Conservation (phyloP, 2,329 filamentous ascomycete species). For the Stachybotrys echinatus region DNA sequence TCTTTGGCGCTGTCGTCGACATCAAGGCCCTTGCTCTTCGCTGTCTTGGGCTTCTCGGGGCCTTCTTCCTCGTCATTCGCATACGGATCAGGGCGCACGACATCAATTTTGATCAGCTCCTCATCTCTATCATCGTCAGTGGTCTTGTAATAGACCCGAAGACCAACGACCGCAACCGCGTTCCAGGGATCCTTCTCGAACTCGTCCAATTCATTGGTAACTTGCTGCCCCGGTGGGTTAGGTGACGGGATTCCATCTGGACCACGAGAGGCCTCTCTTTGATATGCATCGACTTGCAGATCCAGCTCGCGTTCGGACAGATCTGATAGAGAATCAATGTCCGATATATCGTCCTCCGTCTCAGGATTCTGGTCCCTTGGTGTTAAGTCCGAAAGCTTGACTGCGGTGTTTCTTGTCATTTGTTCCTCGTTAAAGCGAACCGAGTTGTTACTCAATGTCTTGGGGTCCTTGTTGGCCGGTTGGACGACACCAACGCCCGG, state of each 20-base stretch:
- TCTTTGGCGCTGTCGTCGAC: conserved; percentile 42
- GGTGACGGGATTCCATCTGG: neutral
- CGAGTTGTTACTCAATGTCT: neutral
- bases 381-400: neutral
- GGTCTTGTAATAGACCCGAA: conserved; percentile 55
- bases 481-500: too few species aligned
- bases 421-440: too few species aligned
- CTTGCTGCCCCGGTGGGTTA: neutral
- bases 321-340: conserved; percentile 28
- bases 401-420: too few species aligned
- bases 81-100: conserved; percentile 32
- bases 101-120: conserved; percentile 30
- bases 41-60: conserved; percentile 14
- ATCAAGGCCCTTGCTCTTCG: conserved; percentile 29
- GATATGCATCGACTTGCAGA: conserved; percentile 18
- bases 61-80: conserved; percentile 16
- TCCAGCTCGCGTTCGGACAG: conserved; percentile 35
- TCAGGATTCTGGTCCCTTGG: conserved; percentile 13
- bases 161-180: conserved; percentile 54
- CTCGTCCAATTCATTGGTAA: conserved; percentile 20
- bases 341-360: conserved; percentile 16
- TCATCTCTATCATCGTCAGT: conserved; percentile 21
- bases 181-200: conserved; percentile 57
- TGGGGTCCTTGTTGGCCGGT: conserved; percentile 16
- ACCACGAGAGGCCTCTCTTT: neutral